Evolutionary conservation across 2,329 filamentous ascomycete genomes (phyloP), one percentile per base, ranked within the genome.

Genomic region (Geosmithia putterillii): DNA sequence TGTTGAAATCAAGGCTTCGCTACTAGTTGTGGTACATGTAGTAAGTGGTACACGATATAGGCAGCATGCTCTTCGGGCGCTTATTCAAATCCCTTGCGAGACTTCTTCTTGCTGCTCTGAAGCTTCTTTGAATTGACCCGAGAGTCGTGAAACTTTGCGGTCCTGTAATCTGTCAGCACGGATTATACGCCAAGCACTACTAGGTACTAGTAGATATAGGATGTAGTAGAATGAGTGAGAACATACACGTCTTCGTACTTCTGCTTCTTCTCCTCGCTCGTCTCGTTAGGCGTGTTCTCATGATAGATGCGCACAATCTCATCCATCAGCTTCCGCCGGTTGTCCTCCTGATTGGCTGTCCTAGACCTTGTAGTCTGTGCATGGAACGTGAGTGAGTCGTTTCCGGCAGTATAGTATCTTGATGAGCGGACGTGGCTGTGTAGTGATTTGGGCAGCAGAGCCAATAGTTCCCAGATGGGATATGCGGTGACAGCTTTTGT

Each of bases 401-500:
- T 74, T 32, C 63, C 56, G 36, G 58, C 62, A 1, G 69, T 64
- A 53, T 77, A 79, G 51, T 77, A 77, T 38, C 64, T 73, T 3
- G 73, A 78, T 20, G 55, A 50, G n/a, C 70, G 65, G 23, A 79
- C 50, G n/a, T 54, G 57, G 4, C 52, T 34, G 36, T 71, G 70
- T 28, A 79, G 47, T 15, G 72, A 47, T 44, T 62, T 66, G 0
- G 75, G 75, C 7, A 79, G 53, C 7, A 55, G 45, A 4, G 57
- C 53, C 7, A 64, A 50, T 12, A 79, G 58, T 19, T 77, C 70
- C 14, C 57, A 53, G 3, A 76, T 53, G 1, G 67, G 48, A 64
- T 74, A 78, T 12, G 59, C 61, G 1, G 74, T 76, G 39, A 68
- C 72, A 19, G 74, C 75, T 50, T 79, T 79, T 42, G 66, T 72